Evolutionary conservation across 2,329 filamentous ascomycete species (phyloP).

Genomic region (Lithohypha guttulata): DNA sequence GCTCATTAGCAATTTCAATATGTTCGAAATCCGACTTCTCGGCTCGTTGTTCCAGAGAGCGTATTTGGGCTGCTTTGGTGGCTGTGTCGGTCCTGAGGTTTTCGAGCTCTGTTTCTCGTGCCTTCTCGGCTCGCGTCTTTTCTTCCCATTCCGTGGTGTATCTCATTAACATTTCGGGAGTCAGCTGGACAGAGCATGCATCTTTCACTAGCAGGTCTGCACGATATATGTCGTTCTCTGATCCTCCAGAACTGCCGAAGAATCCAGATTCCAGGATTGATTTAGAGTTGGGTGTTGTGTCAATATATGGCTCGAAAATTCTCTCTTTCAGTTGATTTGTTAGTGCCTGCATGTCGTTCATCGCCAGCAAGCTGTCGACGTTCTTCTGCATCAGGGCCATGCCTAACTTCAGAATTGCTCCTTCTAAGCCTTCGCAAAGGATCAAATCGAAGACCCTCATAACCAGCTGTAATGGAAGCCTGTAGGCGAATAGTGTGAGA

Average conservation of each 20-base stretch:
- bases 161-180: conserved; percentile 65
- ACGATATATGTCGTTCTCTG: conserved; percentile 91
- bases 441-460: conserved; percentile 95
- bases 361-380: conserved; percentile 59
- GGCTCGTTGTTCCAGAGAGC: conserved; percentile 73
- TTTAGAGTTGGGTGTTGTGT: conserved; percentile 80
- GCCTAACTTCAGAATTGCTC: conserved; percentile 84
- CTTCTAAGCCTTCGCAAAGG: conserved; percentile 77
- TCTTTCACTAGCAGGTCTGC: conserved; percentile 89
- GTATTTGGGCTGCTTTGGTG: conserved; percentile 63
- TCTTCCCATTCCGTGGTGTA: conserved; percentile 91
- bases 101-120: conserved; percentile 72
- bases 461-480: conserved; percentile 91
- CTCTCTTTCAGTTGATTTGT: conserved; percentile 88
- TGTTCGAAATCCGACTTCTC: conserved; percentile 86
- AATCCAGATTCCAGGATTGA: conserved; percentile 94
- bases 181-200: conserved; percentile 78
- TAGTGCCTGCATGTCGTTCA: conserved; percentile 84
- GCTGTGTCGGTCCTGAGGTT: conserved; percentile 56
- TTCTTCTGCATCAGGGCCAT: conserved; percentile 97
- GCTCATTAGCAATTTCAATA: conserved; percentile 76
- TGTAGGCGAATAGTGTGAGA: conserved; percentile 93
- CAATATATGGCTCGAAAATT: conserved; percentile 93
- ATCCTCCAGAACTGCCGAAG: conserved; percentile 79
- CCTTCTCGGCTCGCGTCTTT: conserved; percentile 69